Evolutionary conservation across 805 yeast genomes (phyloP).

Genomic region (Barnettozyma vustinii): DNA sequence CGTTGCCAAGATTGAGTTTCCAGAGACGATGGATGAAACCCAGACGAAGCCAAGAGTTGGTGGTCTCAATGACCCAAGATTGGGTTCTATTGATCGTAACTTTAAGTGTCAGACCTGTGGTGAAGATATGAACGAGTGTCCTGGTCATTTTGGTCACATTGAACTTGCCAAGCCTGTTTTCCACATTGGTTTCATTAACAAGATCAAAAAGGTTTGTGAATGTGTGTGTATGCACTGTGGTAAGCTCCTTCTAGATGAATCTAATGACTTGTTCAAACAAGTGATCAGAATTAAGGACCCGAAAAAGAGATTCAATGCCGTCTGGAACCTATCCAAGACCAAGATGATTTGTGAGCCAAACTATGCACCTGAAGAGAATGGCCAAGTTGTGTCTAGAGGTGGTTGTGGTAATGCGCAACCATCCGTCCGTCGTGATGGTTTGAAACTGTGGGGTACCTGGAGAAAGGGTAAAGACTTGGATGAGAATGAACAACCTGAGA

Average conservation of each 20-base stretch:
- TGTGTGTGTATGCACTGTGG: slow-evolving; percentile 99
- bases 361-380: slow-evolving; percentile 58
- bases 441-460: slow-evolving; percentile 98
- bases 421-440: slow-evolving; percentile 89
- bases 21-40: slow-evolving; percentile 99
- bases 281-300: slow-evolving; percentile 89
- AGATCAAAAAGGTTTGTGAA: slow-evolving; percentile 92
- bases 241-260: slow-evolving; percentile 81
- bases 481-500: slow-evolving; percentile 89
- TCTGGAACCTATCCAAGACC: slow-evolving; percentile 87
- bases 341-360: slow-evolving; percentile 96
- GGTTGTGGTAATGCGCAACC: slow-evolving; percentile 99
- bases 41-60: slow-evolving; percentile 94
- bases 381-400: slow-evolving; percentile 63
- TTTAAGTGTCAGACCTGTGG: slow-evolving; percentile 99
- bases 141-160: slow-evolving; percentile 98
- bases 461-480: slow-evolving; percentile 71
- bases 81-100: slow-evolving; percentile 95
- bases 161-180: slow-evolving; percentile 98
- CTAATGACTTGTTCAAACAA: slow-evolving; percentile 64
- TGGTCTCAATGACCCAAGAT: slow-evolving; percentile 93
- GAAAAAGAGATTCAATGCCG: slow-evolving; percentile 93
- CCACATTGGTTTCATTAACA: slow-evolving; percentile 92
- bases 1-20: slow-evolving; percentile 96
- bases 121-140: slow-evolving; percentile 98